Conservation (phyloP, 176 grass and related monocot genomes). For the Areca catechu region DNA sequence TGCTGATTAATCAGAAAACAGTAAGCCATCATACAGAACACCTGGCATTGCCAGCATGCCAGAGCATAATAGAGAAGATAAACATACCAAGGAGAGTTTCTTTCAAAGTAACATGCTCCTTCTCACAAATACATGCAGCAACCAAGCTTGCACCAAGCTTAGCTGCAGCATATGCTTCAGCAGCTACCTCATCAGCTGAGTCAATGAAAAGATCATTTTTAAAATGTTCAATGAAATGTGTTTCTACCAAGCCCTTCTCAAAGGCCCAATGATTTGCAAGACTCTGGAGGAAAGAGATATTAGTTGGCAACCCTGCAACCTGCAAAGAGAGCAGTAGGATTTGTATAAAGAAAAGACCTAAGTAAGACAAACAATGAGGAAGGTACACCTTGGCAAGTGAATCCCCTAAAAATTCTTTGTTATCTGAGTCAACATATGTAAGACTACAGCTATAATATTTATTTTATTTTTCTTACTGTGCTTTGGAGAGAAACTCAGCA, state of each 20-base stretch:
- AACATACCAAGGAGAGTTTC: constrained; percentile 55
- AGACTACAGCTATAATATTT: neutral
- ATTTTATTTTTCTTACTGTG: constrained; percentile 2
- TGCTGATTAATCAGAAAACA: no score
- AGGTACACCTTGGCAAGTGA: no score
- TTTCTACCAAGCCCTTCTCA: constrained; percentile 71
- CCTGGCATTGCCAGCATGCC: no score
- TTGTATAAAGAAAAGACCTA: no score
- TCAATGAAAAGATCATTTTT: constrained; percentile 59
- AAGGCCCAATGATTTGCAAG: constrained; percentile 82
- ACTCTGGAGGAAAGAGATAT: constrained; percentile 70
- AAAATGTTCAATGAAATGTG: constrained; percentile 81
- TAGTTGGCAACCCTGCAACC: constrained; percentile 93
- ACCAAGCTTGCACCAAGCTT: constrained; percentile 58
- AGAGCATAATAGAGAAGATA: neutral
- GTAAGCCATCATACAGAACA: no score
- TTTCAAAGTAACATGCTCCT: constrained; percentile 34
- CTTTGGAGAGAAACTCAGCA: constrained; percentile 2
- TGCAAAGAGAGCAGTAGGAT: constrained; percentile 8
- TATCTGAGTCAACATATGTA: neutral
- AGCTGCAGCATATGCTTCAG: constrained; percentile 29
- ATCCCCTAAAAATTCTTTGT: no score
- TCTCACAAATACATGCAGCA: constrained; percentile 73
- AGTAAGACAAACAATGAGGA: neutral
- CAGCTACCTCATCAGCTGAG: constrained; percentile 27